Base-by-base conservation (phyloP, 1,139 yeast species). In the Kurtzmaniella quercitrusa region DNA sequence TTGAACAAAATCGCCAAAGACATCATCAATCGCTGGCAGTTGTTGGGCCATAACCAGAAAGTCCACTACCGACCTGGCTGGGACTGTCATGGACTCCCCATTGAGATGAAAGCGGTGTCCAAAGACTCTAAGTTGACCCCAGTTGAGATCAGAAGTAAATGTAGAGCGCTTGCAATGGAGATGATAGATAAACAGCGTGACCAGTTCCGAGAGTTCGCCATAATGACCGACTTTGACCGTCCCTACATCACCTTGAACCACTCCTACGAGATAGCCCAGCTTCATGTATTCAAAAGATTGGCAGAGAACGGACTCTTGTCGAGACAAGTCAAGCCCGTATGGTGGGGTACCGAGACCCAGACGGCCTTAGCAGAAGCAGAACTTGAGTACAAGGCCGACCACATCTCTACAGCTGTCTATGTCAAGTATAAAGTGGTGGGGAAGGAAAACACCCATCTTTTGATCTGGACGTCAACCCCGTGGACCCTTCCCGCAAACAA, bases 71-170 rank as follows among this genome's bases (percentile, higher is more conserved):
- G 75, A 39, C 97, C 98, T 0, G 99, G 99, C 1, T 93, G 98
- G 98, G 99, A 93, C 61, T 93, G 98, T 58, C 99, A 93, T 66
- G 99, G 99, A 0, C 68, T 93, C 29, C 99, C 99, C 1, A 93
- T 93, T 49, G 99, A 93, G 62, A 71, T 88, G 61, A 89, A 89
- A 54, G 95, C 95, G 0, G 63, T 87, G 37, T 79, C 79, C 46
- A 63, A 59, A 31, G 39, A 50, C 6, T 54, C 56, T 39, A 51
- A 51, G 38, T 36, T 45, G 29, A 54, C 51, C 16, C 39, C 46
- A 0, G 67, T 38, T 21, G 82, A 82, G 42, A 75, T 87, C 12
- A 73, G 98, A 40, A 60, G 67, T 16, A 66, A 79, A 15, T 95
- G 97, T 24, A 62, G 79, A 40, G 68, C 70, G 25, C 85, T 87